Conservation (phyloP, 2,329 filamentous ascomycete species). For the Aspergillus clavatus region DNA sequence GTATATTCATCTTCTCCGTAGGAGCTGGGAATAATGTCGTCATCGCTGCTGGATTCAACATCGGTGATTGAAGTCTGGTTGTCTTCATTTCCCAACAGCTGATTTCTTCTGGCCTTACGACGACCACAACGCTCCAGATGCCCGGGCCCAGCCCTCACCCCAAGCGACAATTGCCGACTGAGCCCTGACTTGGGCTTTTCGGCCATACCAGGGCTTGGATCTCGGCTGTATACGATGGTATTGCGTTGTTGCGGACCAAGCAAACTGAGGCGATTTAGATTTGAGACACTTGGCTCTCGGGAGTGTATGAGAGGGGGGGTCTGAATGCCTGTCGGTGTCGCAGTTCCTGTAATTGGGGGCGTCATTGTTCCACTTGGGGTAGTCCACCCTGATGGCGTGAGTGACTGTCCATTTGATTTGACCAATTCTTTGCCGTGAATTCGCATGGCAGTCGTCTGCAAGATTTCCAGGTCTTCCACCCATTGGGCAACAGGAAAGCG, state of each 20-base stretch:
- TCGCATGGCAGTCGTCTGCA: constrained; percentile 57
- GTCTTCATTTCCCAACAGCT: constrained; percentile 27
- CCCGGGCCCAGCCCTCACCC: constrained; percentile 38
- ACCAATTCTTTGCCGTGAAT: constrained; percentile 46
- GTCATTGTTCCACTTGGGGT: constrained; percentile 36
- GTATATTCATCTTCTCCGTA: constrained; percentile 40
- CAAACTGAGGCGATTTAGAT: constrained; percentile 27
- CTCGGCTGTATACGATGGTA: constrained; percentile 38
- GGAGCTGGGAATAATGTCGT: constrained; percentile 33
- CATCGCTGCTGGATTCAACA: constrained; percentile 34
- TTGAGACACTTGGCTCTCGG: constrained; percentile 26
- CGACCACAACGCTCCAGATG: constrained; percentile 30
- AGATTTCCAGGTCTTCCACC: constrained; percentile 59
- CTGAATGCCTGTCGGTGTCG: constrained; percentile 26
- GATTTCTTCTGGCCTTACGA: constrained; percentile 23
- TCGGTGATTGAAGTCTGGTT: constrained; percentile 26
- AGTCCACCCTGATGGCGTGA: constrained; percentile 40
- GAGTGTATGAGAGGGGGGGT: constrained; percentile 33
- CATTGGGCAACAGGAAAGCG: constrained; percentile 64
- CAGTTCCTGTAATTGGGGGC: constrained; percentile 21
- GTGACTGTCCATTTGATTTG: constrained; percentile 28
- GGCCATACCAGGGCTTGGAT: constrained; percentile 30
- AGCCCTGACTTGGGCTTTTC: constrained; percentile 29
- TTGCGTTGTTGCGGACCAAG: constrained; percentile 36
- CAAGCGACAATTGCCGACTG: constrained; percentile 36